Evolutionary conservation across 2,329 filamentous ascomycete species (phyloP).

Genomic region (Hypoxylon sp.): DNA sequence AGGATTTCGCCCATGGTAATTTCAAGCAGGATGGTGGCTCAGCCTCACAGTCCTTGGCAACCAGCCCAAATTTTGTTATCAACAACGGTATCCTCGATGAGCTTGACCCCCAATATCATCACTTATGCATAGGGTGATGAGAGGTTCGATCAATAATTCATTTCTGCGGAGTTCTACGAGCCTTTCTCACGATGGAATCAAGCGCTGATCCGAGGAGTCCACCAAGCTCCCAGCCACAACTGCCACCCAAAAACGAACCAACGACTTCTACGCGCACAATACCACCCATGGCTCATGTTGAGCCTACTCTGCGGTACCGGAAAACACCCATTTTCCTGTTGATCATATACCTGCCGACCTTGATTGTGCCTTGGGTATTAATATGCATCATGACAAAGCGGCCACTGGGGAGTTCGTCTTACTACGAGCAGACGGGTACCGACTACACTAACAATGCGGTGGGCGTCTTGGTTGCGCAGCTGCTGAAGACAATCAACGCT

Average conservation of each 20-base stretch:
- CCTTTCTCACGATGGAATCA: conserved; percentile 1
- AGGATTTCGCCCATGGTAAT: neutral
- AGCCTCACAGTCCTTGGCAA: neutral
- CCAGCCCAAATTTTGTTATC: neutral
- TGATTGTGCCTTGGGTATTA: conserved; percentile 39
- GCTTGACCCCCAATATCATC: neutral
- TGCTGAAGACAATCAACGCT: conserved; percentile 36
- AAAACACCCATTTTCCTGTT: conserved; percentile 24
- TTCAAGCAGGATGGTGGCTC: neutral
- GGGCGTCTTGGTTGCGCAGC: conserved; percentile 6
- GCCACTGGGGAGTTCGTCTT: conserved; percentile 28
- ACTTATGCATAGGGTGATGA: neutral
- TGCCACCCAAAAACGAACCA: neutral
- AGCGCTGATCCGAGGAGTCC: neutral
- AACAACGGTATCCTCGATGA: neutral
- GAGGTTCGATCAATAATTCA: too few relatives aligned
- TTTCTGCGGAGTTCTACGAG: neutral
- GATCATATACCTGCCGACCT: conserved; percentile 34
- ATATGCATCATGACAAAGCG: conserved; percentile 33
- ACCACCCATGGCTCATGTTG: neutral
- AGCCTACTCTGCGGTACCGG: conserved; percentile 25
- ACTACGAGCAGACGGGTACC: conserved; percentile 25
- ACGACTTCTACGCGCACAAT: neutral
- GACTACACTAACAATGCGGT: conserved; percentile 7
- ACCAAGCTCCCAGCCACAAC: neutral